phyloP scores from a whole-genome alignment of 306 rosid species.

The Ormosia semicastrata region DNA sequence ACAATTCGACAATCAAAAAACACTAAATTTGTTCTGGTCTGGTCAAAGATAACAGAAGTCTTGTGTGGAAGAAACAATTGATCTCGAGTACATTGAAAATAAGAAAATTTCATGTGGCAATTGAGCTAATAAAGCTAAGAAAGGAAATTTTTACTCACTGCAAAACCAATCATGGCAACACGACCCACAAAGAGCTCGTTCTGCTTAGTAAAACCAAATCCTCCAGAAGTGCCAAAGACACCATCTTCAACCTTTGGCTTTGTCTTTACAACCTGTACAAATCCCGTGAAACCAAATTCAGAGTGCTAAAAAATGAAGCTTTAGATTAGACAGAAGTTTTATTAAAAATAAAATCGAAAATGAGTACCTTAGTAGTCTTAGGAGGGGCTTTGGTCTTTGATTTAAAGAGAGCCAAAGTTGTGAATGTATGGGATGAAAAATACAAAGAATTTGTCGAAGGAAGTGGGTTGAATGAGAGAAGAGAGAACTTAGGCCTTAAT shows the following conservation, averaged over 20 bases:
- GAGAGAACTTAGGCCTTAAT: conserved; percentile 60
- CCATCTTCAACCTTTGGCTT: conserved; percentile 94
- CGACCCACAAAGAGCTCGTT: conserved; percentile 98
- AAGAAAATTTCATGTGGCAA: background rate
- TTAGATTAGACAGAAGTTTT: background rate
- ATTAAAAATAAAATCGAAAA: background rate
- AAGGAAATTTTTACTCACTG: conserved; percentile 51
- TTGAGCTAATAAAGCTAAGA: background rate
- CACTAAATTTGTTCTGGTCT: background rate
- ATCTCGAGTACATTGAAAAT: background rate
- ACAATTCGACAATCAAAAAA: too few relatives aligned
- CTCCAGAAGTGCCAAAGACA: conserved; percentile 93
- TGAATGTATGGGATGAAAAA: conserved; percentile 39
- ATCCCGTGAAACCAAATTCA: conserved; percentile 3
- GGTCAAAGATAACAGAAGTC: background rate
- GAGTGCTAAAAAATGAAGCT: background rate
- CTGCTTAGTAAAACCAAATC: conserved; percentile 94
- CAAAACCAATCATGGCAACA: conserved; percentile 95
- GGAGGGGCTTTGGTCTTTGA: conserved; percentile 78
- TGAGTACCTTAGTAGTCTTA: conserved; percentile 67
- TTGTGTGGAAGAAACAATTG: background rate
- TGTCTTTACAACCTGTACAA: conserved; percentile 51
- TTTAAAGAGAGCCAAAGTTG: conserved; percentile 69
- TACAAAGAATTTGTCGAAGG: conserved; percentile 33
- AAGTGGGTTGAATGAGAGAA: conserved; percentile 42